Base-by-base conservation (phyloP, 768 basidiomycete genomes). In the Harrya chromipes region DNA sequence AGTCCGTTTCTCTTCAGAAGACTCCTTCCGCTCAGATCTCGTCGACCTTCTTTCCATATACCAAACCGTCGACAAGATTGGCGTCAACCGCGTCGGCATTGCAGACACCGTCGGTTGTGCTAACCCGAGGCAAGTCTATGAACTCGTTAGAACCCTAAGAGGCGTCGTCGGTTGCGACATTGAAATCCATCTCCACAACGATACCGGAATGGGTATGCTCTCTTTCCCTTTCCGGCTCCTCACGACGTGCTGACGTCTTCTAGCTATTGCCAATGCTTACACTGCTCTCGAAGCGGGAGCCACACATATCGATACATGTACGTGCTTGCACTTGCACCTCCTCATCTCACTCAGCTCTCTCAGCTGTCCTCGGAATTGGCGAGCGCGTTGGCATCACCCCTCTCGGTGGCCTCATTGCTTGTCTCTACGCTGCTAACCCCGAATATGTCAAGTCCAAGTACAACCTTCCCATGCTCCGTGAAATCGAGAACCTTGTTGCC, bases 371-470 rank as follows among this genome's bases (percentile, higher is more conserved):
- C 51, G 97, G 97, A 66, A 98, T 98, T 53, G 97, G 97, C 58
- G 97, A 99, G 72, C 88, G 97, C 63, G 97, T 98, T 56, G 97
- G 97, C 53, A 99, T 99, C 70, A 98, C 97, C 23, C 92, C 97
- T 58, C 86, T 98, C 12, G 97, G 97, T 42, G 97, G 95, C 45
- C 83, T 99, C 52, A 83, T 99, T 49, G 95, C 97, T 19, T 94
- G 97, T 71, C 82, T 99, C 63, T 94, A 95, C 66, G 92, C 93
- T 52, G 93, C 92, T 64, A 85, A 97, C 74, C 95, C 95, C 21
- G 97, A 98, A 66, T 97, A 97, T 68, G 95, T 98, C 84, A 98
- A 97, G 81, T 71, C 81, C 82, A 99, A 99, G 85, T 99, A 98
- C 79, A 97, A 98, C 72, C 83, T 98, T 38, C 72, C 82, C 52